phyloP scores from a whole-genome alignment of 495 filamentous ascomycete species.

The Letharia lupina region DNA sequence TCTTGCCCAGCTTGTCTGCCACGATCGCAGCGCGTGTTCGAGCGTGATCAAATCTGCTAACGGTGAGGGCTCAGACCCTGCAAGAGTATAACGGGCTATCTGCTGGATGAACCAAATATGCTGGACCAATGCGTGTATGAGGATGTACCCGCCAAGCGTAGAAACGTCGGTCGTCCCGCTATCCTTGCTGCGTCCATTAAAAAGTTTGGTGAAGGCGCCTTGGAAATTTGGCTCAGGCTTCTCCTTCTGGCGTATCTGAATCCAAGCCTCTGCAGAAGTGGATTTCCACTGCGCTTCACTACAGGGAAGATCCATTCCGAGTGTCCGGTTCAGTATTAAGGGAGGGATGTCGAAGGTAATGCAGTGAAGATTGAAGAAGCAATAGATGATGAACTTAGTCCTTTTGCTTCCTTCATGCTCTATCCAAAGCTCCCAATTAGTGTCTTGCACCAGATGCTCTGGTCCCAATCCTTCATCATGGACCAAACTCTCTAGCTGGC shows the following conservation, averaged over 20 bases:
- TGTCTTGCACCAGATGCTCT: neutral
- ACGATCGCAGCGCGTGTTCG: neutral
- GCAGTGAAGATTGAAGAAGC: conserved; percentile 6
- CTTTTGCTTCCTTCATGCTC: conserved; percentile 5
- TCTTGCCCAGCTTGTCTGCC: conserved; percentile 3
- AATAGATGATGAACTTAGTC: conserved; percentile 5
- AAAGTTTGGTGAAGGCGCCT: neutral
- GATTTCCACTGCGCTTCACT: conserved; percentile 1
- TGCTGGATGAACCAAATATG: conserved; percentile 2
- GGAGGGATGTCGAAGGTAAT: conserved; percentile 6
- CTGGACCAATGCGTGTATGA: conserved; percentile 2
- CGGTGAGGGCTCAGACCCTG: neutral
- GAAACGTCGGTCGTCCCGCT: neutral
- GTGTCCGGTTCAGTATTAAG: neutral
- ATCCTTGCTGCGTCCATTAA: neutral
- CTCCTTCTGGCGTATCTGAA: neutral
- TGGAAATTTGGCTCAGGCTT: neutral
- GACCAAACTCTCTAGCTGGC: neutral
- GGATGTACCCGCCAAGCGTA: conserved; percentile 3
- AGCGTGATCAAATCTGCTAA: neutral
- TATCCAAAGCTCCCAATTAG: conserved; percentile 2
- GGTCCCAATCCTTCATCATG: neutral
- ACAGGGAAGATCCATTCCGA: conserved; percentile 2
- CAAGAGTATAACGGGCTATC: neutral
- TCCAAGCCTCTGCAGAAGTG: neutral